These are phyloP conservation scores for Gymnopilus junonius DNA, from an alignment of 768 basidiomycete genomes.

Conservation along the genomic window DNA sequence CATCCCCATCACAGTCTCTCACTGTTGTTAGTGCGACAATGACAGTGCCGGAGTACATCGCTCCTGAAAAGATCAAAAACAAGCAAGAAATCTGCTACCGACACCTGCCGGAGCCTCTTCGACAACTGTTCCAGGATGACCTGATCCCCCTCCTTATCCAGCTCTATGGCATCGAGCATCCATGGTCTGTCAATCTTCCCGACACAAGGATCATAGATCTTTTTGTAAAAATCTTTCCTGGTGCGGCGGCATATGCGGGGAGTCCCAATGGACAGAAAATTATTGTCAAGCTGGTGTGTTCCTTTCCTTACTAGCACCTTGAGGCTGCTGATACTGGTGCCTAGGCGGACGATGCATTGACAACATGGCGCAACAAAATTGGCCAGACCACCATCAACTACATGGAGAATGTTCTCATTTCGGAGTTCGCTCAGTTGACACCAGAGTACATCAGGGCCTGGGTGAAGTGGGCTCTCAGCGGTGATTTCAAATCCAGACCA, in stretches of 20 bases:
- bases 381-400: not conserved
- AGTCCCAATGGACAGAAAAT: not conserved
- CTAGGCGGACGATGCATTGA: not conserved
- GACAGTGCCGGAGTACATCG: not conserved
- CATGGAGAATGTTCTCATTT: not conserved
- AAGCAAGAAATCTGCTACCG: not conserved
- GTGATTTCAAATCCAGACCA: not conserved
- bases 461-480: not conserved
- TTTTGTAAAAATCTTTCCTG: not conserved
- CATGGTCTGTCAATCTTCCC: not conserved
- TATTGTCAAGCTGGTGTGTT: not conserved
- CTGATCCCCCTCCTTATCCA: not conserved
- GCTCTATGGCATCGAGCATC: not conserved
- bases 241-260: not conserved
- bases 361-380: not conserved
- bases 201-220: not conserved
- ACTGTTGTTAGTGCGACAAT: too few relatives aligned
- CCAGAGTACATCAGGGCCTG: not conserved
- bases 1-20: slow-evolving; percentile 43
- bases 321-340: not conserved
- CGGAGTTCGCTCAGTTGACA: not conserved
- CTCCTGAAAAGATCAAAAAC: not conserved
- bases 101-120: not conserved
- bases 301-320: not conserved
- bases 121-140: not conserved